Evolutionary conservation across 352 stramenopile genomes (phyloP), one percentile per base, ranked within the genome.

Genomic region (Phytophthora nicotianae): DNA sequence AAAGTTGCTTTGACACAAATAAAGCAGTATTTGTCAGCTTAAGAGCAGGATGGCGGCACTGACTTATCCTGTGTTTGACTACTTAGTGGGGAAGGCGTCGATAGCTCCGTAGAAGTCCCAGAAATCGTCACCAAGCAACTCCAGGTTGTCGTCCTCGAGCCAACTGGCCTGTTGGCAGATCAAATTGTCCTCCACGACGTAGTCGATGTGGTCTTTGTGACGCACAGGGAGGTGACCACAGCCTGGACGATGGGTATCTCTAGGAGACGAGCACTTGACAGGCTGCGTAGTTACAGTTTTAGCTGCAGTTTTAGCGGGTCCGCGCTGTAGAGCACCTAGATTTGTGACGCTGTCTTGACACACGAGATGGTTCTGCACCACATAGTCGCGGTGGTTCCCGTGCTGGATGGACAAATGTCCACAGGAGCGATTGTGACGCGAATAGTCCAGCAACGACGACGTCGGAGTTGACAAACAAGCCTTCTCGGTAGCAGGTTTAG

Each of bases 41-140:
- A 43, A 49, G 20, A 17, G 4, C 24, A 35, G 20, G 5, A 49
- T 43, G 7, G 24, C 8, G 21, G 40, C 37, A 43, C 11, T 20
- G 37, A 17, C 45, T 26, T 41, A 42, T 7, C 38, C 35, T 49
- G 17, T n/a, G 7, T 33, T 23, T 21, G 9, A 27, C 62, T 40
- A 75, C 4, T 67, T 70, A 8, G 64, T 70, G 7, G 68, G 68
- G 54, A 90, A 77, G 29, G 81, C 81, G 33, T 80, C 81, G 35
- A 90, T 76, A 19, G 84, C 84, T 32, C 75, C 81, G 47, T 90
- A 93, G 46, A 93, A 93, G 41, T 89, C 84, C 84, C 84, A 93
- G 60, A 93, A 93, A 37, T 91, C 84, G 40, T 93, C 84, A 32
- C 84, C 81, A 24, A 93, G 68, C 38, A 93, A 65, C 64, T 89